phyloP scores from a whole-genome alignment of 1,284 basidiomycete species.

The Apiotrichum siamense region DNA sequence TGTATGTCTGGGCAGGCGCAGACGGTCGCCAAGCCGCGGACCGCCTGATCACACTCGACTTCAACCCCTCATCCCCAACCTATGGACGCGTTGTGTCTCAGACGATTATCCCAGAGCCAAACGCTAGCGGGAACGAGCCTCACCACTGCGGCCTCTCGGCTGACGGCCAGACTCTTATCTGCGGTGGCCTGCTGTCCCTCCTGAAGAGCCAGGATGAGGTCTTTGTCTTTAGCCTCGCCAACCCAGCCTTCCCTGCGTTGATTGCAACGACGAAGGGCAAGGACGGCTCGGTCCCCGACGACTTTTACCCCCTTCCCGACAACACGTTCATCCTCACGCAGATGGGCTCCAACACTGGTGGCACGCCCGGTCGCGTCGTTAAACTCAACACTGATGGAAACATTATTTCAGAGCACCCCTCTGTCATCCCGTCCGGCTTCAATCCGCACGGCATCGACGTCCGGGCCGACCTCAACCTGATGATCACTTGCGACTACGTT shows the following conservation, averaged over 20 bases:
- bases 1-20: constrained; percentile 13
- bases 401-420: constrained; percentile 4
- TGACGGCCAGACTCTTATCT: constrained; percentile 5
- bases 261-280: background rate
- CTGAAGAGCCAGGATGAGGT: constrained; percentile 8
- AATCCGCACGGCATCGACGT: constrained; percentile 15
- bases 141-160: constrained; percentile 12
- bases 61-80: constrained; percentile 3
- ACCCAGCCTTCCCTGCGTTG: constrained; percentile 1
- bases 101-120: background rate
- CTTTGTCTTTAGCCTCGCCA: constrained; percentile 9
- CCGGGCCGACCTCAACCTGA: constrained; percentile 12
- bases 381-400: constrained; percentile 4
- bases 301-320: constrained; percentile 10
- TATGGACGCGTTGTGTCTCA: constrained; percentile 9
- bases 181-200: constrained; percentile 13
- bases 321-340: constrained; percentile 10
- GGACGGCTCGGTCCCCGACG: constrained; percentile 10
- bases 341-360: constrained; percentile 9
- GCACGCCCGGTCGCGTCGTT: constrained; percentile 5
- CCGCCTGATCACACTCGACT: constrained; percentile 14
- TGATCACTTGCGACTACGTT: constrained; percentile 12
- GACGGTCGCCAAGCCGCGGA: constrained; percentile 8
- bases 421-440: constrained; percentile 3
- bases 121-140: constrained; percentile 8